phyloP scores from a whole-genome alignment of 2,329 filamentous ascomycete genomes.

The Ophiostoma triangulosporum region DNA sequence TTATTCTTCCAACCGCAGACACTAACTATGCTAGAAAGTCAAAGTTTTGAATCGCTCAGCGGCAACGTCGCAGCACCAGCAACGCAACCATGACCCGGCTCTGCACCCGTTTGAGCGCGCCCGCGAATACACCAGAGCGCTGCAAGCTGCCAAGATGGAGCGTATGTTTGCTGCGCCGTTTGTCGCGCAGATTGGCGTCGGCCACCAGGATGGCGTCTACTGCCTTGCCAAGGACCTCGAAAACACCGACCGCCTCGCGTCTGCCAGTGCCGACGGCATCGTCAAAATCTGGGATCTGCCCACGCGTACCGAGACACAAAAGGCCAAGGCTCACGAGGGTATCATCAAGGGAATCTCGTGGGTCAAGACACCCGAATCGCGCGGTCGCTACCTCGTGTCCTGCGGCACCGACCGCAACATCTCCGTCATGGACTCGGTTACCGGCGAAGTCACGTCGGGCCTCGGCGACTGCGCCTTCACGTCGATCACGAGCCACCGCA shows the following conservation, averaged over 20 bases:
- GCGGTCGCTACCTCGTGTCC: constrained; percentile 13
- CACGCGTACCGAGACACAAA: constrained; percentile 57
- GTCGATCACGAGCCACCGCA: constrained; percentile 18
- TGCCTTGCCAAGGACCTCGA: constrained; percentile 68
- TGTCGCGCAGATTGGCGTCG: constrained; percentile 70
- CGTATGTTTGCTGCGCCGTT: constrained; percentile 67
- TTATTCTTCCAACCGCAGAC: not conserved
- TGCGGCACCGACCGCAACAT: constrained; percentile 78
- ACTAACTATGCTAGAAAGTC: constrained; percentile 12
- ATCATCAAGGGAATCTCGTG: constrained; percentile 39
- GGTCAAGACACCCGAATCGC: constrained; percentile 53
- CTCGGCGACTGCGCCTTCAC: constrained; percentile 75
- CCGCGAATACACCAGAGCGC: constrained; percentile 60
- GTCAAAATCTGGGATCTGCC: constrained; percentile 60
- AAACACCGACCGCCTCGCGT: constrained; percentile 61
- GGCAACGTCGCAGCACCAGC: constrained; percentile 13
- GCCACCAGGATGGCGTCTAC: constrained; percentile 87
- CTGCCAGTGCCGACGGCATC: constrained; percentile 80
- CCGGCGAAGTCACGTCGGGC: constrained; percentile 70
- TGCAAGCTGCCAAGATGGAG: constrained; percentile 79
- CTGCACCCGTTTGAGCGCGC: constrained; percentile 86
- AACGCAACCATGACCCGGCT: constrained; percentile 46
- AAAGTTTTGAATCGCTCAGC: constrained; percentile 13
- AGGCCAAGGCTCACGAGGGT: constrained; percentile 62
- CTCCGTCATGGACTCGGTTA: constrained; percentile 86